A percentile compares a stretch with the other conserved stretches of the same genome.
Evolutionary conservation across 2,329 filamentous ascomycete species (phyloP).

Genomic region (Penicillium fuscoglaucum): DNA sequence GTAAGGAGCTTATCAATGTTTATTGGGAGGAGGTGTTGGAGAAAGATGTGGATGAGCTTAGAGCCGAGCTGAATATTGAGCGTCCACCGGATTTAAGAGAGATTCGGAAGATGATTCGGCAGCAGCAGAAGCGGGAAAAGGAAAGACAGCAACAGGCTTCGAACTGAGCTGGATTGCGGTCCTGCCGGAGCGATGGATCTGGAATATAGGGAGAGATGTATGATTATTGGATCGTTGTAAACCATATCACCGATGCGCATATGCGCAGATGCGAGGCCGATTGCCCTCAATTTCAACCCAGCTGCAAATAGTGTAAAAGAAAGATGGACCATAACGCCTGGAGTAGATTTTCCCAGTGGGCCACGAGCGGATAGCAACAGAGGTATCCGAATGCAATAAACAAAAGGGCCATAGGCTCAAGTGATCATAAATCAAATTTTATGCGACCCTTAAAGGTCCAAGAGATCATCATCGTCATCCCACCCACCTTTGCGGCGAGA

Average conservation of each 20-base stretch:
- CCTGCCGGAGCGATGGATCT: neutral
- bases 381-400: constrained; percentile 9
- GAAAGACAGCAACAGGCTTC: constrained; percentile 40
- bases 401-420: constrained; percentile 1
- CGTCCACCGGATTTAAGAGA: constrained; percentile 80
- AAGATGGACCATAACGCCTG: constrained; percentile 17
- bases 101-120: constrained; percentile 69
- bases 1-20: constrained; percentile 85
- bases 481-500: constrained; percentile 78
- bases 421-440: neutral
- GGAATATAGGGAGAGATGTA: constrained; percentile 14
- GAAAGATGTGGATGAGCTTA: constrained; percentile 74
- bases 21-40: constrained; percentile 97
- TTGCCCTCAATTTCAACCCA: neutral
- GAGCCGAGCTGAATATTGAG: constrained; percentile 77
- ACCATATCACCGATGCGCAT: constrained; percentile 10
- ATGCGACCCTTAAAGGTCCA: constrained; percentile 39
- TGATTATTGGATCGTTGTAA: constrained; percentile 16
- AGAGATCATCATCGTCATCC: constrained; percentile 67
- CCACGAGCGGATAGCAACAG: neutral
- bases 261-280: constrained; percentile 5
- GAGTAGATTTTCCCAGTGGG: constrained; percentile 9
- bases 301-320: constrained; percentile 11
- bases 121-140: constrained; percentile 67
- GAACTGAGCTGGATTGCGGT: constrained; percentile 3